Conservation (phyloP, 331 rosid genomes). For the Dryas integrifolia region DNA sequence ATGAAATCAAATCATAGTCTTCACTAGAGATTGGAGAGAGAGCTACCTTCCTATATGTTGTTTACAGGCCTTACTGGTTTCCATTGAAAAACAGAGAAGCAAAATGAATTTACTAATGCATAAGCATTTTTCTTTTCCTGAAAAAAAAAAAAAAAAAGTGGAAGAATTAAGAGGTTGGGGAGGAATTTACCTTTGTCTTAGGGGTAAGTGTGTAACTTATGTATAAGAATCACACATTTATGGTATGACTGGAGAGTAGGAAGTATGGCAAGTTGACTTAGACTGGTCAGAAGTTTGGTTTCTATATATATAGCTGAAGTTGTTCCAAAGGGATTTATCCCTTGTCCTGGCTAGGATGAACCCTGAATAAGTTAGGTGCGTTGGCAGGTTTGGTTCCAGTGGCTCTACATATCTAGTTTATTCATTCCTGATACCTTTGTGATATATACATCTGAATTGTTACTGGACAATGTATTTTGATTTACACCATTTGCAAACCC, state of each 20-base stretch:
- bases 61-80: neutral
- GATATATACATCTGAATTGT: neutral
- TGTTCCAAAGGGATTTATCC: neutral
- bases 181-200: neutral
- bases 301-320: neutral
- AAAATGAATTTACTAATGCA: neutral
- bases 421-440: neutral
- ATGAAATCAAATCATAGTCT: neutral
- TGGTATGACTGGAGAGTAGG: neutral
- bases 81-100: neutral
- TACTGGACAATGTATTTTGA: neutral
- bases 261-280: neutral
- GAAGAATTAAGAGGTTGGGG: neutral
- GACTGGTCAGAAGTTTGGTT: no score
- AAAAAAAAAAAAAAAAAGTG: neutral
- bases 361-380: neutral
- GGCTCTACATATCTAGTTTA: neutral
- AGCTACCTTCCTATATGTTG: neutral
- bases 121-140: neutral
- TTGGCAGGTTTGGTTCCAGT: neutral
- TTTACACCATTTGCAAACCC: neutral
- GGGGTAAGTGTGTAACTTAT: neutral
- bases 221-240: neutral
- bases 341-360: neutral
- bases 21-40: neutral